Conservation (phyloP, 108 stramenopile genomes). For the Fragilaria radians region DNA sequence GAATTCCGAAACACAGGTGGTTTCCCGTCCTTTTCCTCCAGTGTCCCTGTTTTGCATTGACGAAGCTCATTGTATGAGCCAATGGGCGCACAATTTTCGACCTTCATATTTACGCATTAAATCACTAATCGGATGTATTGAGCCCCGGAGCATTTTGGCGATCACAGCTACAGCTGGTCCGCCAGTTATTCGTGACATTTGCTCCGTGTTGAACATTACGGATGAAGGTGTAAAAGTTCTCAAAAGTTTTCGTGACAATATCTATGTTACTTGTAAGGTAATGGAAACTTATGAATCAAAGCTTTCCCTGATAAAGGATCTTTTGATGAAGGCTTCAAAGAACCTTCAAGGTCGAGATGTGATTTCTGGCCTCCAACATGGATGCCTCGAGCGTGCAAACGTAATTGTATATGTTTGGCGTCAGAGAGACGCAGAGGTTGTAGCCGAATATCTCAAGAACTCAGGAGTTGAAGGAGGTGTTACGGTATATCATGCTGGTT, state of each 20-base stretch:
- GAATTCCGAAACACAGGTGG: conserved; percentile 54
- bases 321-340: neutral
- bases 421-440: conserved; percentile 78
- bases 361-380: conserved; percentile 7
- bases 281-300: conserved; percentile 58
- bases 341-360: neutral
- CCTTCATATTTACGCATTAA: conserved; percentile 83
- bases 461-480: conserved; percentile 62
- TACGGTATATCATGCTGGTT: conserved; percentile 85
- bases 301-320: conserved; percentile 43
- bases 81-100: conserved; percentile 98
- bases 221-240: conserved; percentile 49
- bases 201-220: conserved; percentile 56
- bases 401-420: conserved; percentile 93
- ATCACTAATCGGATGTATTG: conserved; percentile 50
- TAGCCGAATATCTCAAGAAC: conserved; percentile 62
- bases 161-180: conserved; percentile 92
- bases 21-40: conserved; percentile 61
- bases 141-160: conserved; percentile 77
- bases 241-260: conserved; percentile 74
- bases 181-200: conserved; percentile 78
- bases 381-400: conserved; percentile 58
- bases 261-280: conserved; percentile 59
- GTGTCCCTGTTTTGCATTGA: conserved; percentile 93
- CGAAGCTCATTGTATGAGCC: conserved; percentile 88